A percentile compares a stretch with the other conserved stretches of the same genome.
Evolutionary conservation across 805 yeast genomes (phyloP).

Genomic region (Kregervanrija fluxuum): DNA sequence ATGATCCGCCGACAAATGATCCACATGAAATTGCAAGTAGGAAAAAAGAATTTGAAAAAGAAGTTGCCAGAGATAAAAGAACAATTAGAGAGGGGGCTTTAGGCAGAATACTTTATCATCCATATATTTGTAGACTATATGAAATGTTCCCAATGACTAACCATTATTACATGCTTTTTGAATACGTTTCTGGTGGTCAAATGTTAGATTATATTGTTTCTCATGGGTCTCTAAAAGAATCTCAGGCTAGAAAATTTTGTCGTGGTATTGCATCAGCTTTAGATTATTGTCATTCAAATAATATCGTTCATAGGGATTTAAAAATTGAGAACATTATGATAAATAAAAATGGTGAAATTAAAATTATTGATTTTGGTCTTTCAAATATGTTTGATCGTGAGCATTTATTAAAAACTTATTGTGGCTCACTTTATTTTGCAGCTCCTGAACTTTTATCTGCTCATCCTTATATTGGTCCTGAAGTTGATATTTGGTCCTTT

Average conservation of each 20-base stretch:
- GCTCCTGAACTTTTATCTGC: slow-evolving; percentile 96
- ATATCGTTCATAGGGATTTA: slow-evolving; percentile 93
- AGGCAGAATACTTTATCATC: slow-evolving; percentile 85
- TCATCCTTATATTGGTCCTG: slow-evolving; percentile 90
- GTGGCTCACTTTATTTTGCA: slow-evolving; percentile 96
- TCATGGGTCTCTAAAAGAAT: slow-evolving; percentile 90
- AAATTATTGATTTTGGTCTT: slow-evolving; percentile 93
- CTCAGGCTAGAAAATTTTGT: slow-evolving; percentile 90
- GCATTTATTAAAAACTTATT: slow-evolving; percentile 77
- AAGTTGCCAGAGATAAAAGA: slow-evolving; percentile 82
- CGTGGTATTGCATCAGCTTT: slow-evolving; percentile 91
- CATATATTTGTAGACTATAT: slow-evolving; percentile 82
- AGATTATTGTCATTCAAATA: slow-evolving; percentile 88
- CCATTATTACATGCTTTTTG: slow-evolving; percentile 95
- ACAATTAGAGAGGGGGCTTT: slow-evolving; percentile 94
- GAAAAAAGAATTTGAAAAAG: slow-evolving; percentile 69
- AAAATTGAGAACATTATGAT: slow-evolving; percentile 96
- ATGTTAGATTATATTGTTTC: slow-evolving; percentile 94
- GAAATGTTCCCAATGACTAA: slow-evolving; percentile 96
- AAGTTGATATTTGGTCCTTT: slow-evolving; percentile 97
- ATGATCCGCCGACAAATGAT: slow-evolving; percentile 58
- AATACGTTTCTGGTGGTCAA: slow-evolving; percentile 95
- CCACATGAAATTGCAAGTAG: slow-evolving; percentile 51
- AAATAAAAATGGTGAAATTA: slow-evolving; percentile 86
- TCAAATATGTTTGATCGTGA: slow-evolving; percentile 76